phyloP scores from a whole-genome alignment of 805 yeast genomes.

The Yarrowia sp. region DNA sequence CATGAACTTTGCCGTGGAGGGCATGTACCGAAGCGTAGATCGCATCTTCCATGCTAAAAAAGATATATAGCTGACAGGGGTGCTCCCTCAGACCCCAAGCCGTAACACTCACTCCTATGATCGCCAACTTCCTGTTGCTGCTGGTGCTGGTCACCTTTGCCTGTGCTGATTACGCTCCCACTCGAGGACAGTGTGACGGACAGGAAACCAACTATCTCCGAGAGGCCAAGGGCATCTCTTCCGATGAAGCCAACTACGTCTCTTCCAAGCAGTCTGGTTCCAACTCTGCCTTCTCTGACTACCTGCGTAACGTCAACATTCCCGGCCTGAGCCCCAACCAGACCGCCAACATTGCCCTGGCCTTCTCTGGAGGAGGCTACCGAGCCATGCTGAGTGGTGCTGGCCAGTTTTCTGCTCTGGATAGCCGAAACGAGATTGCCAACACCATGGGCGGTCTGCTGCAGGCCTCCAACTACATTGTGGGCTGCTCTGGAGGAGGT shows the following conservation, averaged over 20 bases:
- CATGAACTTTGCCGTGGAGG: background rate
- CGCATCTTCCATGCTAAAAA: background rate
- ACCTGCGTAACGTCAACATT: constrained; percentile 47
- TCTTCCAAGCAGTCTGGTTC: constrained; percentile 29
- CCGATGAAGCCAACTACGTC: background rate
- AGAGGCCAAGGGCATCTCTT: background rate
- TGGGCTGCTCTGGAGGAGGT: constrained; percentile 82
- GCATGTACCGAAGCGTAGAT: background rate
- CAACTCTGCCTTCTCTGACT: constrained; percentile 43
- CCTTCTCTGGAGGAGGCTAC: constrained; percentile 88
- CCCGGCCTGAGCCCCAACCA: constrained; percentile 48
- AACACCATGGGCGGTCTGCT: constrained; percentile 68
- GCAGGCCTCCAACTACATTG: constrained; percentile 62
- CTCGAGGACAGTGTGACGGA: background rate
- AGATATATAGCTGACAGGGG: background rate
- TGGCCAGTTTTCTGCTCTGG: constrained; percentile 76
- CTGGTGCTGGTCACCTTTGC: constrained; percentile 11
- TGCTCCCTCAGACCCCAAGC: background rate
- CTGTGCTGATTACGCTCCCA: background rate
- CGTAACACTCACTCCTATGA: background rate
- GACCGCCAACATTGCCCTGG: constrained; percentile 40
- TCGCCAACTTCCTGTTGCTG: background rate
- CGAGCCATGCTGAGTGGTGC: constrained; percentile 84
- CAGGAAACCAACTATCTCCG: background rate
- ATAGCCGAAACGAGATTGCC: constrained; percentile 53